These are phyloP conservation scores for Calocera cornea DNA, from an alignment of 768 basidiomycete species.

Conservation along the genomic window DNA sequence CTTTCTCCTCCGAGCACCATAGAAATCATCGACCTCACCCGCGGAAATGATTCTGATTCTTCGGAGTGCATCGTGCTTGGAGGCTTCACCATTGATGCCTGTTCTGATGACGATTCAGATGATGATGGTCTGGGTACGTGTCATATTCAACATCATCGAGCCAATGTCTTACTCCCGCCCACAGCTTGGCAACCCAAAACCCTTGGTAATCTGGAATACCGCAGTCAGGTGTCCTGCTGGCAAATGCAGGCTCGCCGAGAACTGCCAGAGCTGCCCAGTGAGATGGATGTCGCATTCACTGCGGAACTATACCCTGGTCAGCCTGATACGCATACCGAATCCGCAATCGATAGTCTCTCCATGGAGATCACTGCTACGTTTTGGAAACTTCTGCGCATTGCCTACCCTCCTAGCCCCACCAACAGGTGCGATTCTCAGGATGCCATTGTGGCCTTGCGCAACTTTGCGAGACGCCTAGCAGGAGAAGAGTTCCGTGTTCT, in stretches of 20 bases:
- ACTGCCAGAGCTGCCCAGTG: neutral
- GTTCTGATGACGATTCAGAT: neutral
- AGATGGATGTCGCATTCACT: neutral
- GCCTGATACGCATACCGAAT: neutral
- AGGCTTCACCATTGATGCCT: neutral
- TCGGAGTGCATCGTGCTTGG: neutral
- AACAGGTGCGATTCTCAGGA: too few relatives aligned
- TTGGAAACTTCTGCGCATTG: neutral
- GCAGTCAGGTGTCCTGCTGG: neutral
- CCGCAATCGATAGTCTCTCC: neutral
- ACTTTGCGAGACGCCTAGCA: too few relatives aligned
- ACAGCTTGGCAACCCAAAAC: neutral
- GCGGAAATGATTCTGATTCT: too few relatives aligned
- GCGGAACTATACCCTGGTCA: neutral
- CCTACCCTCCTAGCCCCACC: too few relatives aligned
- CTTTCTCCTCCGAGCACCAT: too few relatives aligned
- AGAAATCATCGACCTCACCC: too few relatives aligned
- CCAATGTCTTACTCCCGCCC: neutral
- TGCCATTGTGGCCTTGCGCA: too few relatives aligned
- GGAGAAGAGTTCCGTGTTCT: too few relatives aligned
- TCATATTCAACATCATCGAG: neutral
- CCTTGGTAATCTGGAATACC: neutral
- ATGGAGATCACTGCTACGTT: neutral
- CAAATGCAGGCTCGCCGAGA: neutral
- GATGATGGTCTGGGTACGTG: neutral